Percentiles rank a stretch among this genome's conserved stretches.
Conservation (phyloP, 768 basidiomycete genomes). For the Leccinum incarnatum region DNA sequence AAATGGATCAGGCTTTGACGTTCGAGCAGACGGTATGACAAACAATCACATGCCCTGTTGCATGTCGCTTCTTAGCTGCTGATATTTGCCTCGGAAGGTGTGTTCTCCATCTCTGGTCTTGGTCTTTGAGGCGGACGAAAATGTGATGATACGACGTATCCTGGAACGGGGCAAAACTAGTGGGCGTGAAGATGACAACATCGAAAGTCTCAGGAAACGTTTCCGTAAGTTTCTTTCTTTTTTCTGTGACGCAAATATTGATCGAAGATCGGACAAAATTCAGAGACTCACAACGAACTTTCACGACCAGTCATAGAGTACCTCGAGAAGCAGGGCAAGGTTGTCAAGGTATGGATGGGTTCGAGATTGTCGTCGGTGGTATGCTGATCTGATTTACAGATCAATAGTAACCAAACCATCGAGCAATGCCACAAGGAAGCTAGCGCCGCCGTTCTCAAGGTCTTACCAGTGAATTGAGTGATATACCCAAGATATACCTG, state of each 20-base stretch:
- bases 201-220: slow-evolving; percentile 93
- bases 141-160: slow-evolving; percentile 82
- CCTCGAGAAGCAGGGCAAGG: slow-evolving; percentile 64
- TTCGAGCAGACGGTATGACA: slow-evolving; percentile 79
- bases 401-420: slow-evolving; percentile 64
- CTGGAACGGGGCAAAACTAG: slow-evolving; percentile 90
- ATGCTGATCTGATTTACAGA: slow-evolving; percentile 38
- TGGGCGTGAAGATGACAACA: slow-evolving; percentile 94
- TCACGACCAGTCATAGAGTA: slow-evolving; percentile 93
- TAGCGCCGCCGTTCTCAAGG: slow-evolving; percentile 48
- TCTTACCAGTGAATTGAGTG: slow-evolving; percentile 35
- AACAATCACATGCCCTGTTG: background rate
- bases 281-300: slow-evolving; percentile 81
- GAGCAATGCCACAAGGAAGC: slow-evolving; percentile 71
- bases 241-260: background rate
- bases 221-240: slow-evolving; percentile 58
- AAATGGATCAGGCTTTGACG: slow-evolving; percentile 95
- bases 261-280: background rate
- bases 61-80: background rate
- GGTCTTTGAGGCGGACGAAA: slow-evolving; percentile 84
- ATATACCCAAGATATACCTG: slow-evolving; percentile 4
- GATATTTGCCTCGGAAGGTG: slow-evolving; percentile 46
- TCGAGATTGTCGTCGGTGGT: background rate
- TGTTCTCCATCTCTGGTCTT: slow-evolving; percentile 78
- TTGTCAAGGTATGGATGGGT: slow-evolving; percentile 60